Evolutionary conservation across 108 stramenopile species (phyloP).

Genomic region (Nannochloropsis granulata): DNA sequence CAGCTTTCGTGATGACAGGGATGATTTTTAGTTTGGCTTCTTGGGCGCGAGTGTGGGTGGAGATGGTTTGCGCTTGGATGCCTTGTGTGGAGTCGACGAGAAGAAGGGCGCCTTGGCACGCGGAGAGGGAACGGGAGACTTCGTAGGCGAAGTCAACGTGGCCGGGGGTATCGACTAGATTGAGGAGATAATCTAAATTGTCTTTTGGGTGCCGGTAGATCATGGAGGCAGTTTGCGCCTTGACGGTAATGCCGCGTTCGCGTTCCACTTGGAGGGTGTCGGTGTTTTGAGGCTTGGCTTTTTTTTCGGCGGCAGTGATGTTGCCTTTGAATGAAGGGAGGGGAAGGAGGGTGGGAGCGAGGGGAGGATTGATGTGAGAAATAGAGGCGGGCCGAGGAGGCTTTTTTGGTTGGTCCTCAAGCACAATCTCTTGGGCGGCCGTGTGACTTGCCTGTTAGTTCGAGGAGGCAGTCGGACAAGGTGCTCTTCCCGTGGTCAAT

Average conservation of each 20-base stretch:
- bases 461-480: conserved; percentile 44
- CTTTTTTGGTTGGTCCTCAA: too few relatives aligned
- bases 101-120: conserved; percentile 74
- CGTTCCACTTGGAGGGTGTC: conserved; percentile 39
- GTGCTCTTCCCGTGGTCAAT: conserved; percentile 81
- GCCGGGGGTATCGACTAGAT: conserved; percentile 89
- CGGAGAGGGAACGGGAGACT: conserved; percentile 67
- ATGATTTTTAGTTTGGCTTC: conserved; percentile 22
- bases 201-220: conserved; percentile 44
- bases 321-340: background rate
- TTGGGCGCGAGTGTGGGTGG: conserved; percentile 21
- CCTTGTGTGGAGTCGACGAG: conserved; percentile 96
- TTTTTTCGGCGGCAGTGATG: conserved; percentile 25
- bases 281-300: conserved; percentile 29
- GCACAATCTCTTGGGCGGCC: background rate
- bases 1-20: conserved; percentile 47
- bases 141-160: conserved; percentile 92
- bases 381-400: too few relatives aligned
- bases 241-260: conserved; percentile 92
- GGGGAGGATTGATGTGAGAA: too few relatives aligned
- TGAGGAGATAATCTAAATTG: conserved; percentile 29
- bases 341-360: too few relatives aligned
- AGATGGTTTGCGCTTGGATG: conserved; percentile 77
- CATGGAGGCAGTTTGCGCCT: conserved; percentile 72
- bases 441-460: background rate